A percentile compares a stretch with the other conserved stretches of the same genome.
phyloP scores from a whole-genome alignment of 768 basidiomycete genomes.

The Leccinum uliginosum region DNA sequence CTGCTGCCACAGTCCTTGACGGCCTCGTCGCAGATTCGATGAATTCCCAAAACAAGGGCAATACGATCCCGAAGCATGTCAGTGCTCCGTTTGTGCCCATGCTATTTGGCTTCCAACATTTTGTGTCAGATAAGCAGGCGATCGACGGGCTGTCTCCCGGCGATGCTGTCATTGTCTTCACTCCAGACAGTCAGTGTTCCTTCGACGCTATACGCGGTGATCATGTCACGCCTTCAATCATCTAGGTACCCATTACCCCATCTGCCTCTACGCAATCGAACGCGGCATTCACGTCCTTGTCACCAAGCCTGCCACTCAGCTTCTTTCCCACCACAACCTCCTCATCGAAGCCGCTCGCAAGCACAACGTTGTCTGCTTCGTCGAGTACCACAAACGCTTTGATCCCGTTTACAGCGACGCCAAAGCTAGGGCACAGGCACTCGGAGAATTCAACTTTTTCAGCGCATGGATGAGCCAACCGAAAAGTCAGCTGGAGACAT shows the following conservation, averaged over 20 bases:
- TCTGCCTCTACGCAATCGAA: constrained; percentile 83
- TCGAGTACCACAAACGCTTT: constrained; percentile 92
- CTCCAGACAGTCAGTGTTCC: constrained; percentile 70
- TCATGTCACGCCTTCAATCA: background rate
- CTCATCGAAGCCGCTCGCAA: constrained; percentile 74
- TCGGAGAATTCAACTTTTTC: constrained; percentile 95
- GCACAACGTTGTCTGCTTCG: constrained; percentile 82
- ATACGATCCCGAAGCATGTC: constrained; percentile 79
- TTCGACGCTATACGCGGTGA: background rate
- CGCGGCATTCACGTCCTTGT: constrained; percentile 83
- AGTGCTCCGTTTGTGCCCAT: constrained; percentile 27
- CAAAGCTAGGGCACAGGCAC: constrained; percentile 62
- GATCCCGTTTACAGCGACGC: constrained; percentile 95
- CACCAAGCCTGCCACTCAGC: constrained; percentile 89
- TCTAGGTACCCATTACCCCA: constrained; percentile 77
- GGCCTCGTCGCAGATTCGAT: constrained; percentile 52
- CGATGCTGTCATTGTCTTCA: constrained; percentile 90
- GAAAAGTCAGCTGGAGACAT: constrained; percentile 91
- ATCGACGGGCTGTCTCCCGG: constrained; percentile 76
- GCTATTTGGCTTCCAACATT: background rate
- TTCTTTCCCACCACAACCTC: constrained; percentile 76
- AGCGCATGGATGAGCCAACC: constrained; percentile 98
- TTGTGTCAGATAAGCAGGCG: constrained; percentile 67
- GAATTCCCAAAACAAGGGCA: constrained; percentile 70
- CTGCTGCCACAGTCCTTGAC: background rate